These are phyloP conservation scores for Strobilomyces confusus DNA, from an alignment of 768 basidiomycete species.

Conservation along the genomic window DNA sequence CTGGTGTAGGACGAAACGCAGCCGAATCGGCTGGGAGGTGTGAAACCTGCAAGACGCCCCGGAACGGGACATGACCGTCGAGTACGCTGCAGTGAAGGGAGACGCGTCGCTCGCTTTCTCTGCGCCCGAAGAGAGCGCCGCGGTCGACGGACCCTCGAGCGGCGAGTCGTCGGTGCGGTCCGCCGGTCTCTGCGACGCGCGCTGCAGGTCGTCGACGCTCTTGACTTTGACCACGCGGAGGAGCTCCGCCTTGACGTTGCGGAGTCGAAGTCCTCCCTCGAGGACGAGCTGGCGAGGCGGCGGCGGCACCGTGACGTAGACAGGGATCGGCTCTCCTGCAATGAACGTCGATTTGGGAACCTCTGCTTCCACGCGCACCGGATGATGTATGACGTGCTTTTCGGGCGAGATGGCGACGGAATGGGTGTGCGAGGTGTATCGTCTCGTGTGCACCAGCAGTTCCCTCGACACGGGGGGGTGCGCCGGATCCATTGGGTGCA, in stretches of 20 bases:
- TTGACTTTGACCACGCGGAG: constrained; percentile 61
- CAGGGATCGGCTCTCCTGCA: constrained; percentile 68
- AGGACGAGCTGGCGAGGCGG: constrained; percentile 65
- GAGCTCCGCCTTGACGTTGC: constrained; percentile 80
- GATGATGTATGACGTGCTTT: constrained; percentile 52
- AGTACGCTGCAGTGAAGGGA: constrained; percentile 41
- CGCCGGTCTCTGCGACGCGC: constrained; percentile 26
- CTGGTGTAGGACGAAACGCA: constrained; percentile 80
- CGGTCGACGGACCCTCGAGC: constrained; percentile 33
- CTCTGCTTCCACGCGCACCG: constrained; percentile 65
- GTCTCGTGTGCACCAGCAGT: constrained; percentile 64
- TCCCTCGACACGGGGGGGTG: constrained; percentile 46
- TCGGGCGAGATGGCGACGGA: constrained; percentile 57
- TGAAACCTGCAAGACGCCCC: constrained; percentile 94
- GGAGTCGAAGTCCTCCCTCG: constrained; percentile 65
- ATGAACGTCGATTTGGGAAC: constrained; percentile 69
- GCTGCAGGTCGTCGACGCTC: constrained; percentile 35
- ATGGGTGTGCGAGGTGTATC: constrained; percentile 66
- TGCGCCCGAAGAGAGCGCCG: constrained; percentile 16
- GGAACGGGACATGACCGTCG: constrained; percentile 69
- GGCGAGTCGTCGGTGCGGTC: constrained; percentile 13
- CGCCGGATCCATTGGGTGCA: constrained; percentile 47
- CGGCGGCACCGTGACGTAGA: constrained; percentile 78
- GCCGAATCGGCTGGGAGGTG: constrained; percentile 62
- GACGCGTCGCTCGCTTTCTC: constrained; percentile 33